These are phyloP conservation scores for Penicillium waksmanii DNA, from an alignment of 495 filamentous ascomycete species.

Conservation along the genomic window DNA sequence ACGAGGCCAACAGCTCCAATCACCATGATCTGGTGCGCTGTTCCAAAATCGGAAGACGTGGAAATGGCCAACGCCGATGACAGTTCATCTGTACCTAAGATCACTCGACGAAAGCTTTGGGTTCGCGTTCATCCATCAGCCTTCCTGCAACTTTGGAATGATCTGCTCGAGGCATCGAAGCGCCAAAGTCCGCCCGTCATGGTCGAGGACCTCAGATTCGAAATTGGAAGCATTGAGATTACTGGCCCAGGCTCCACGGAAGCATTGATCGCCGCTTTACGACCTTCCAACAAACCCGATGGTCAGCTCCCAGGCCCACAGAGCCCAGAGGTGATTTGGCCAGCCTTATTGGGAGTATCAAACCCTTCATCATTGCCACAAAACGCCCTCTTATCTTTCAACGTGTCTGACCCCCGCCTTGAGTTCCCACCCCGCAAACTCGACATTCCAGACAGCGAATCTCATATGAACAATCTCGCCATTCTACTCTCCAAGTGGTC, in stretches of 20 bases:
- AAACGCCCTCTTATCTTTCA: slow-evolving; percentile 73
- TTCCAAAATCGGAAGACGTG: slow-evolving; percentile 34
- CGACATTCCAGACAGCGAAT: slow-evolving; percentile 36
- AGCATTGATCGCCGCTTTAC: slow-evolving; percentile 71
- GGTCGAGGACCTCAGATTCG: slow-evolving; percentile 89
- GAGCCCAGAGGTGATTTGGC: slow-evolving; percentile 61
- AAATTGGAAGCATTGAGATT: slow-evolving; percentile 92
- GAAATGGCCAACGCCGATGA: slow-evolving; percentile 38
- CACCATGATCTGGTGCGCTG: slow-evolving; percentile 69
- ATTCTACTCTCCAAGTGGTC: slow-evolving; percentile 71
- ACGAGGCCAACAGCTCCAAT: slow-evolving; percentile 72
- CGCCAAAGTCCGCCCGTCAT: slow-evolving; percentile 71
- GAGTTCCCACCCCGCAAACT: slow-evolving; percentile 61
- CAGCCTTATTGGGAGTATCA: slow-evolving; percentile 66
- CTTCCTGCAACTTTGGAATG: slow-evolving; percentile 82
- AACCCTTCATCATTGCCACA: slow-evolving; percentile 77
- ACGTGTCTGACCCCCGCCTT: slow-evolving; percentile 78
- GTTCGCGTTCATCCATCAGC: slow-evolving; percentile 86
- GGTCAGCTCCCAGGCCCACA: slow-evolving; percentile 31
- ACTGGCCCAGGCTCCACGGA: slow-evolving; percentile 84
- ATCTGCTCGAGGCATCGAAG: slow-evolving; percentile 70
- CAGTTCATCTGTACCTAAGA: slow-evolving; percentile 33
- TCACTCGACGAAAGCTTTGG: slow-evolving; percentile 62
- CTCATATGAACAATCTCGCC: slow-evolving; percentile 53
- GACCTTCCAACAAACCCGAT: slow-evolving; percentile 48